Conservation (phyloP, 2,329 filamentous ascomycete genomes). For the Penicillium sp. region DNA sequence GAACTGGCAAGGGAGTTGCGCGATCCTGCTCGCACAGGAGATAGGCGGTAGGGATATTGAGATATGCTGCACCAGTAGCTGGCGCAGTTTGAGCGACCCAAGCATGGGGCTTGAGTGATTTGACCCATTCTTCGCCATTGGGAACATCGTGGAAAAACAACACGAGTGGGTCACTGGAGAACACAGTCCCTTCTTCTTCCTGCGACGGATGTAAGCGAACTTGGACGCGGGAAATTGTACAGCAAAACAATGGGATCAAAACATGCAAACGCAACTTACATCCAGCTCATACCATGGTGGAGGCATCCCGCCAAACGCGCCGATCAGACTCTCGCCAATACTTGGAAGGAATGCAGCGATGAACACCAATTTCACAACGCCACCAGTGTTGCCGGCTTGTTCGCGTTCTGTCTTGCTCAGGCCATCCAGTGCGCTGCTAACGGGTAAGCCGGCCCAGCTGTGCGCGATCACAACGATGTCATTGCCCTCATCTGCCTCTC, state of each 20-base stretch:
- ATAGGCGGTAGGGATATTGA: slow-evolving; percentile 28
- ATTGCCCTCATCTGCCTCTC: slow-evolving; percentile 30
- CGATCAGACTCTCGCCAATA: slow-evolving; percentile 33
- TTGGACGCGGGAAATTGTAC: not conserved
- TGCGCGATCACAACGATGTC: slow-evolving; percentile 36
- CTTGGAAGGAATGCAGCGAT: slow-evolving; percentile 38
- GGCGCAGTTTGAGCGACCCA: slow-evolving; percentile 31
- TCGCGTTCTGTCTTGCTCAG: slow-evolving; percentile 33
- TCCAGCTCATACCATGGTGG: slow-evolving; percentile 33
- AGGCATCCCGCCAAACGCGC: slow-evolving; percentile 29
- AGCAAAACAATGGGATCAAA: not conserved
- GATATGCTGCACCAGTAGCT: slow-evolving; percentile 29
- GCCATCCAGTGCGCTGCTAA: slow-evolving; percentile 36
- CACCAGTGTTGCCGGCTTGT: slow-evolving; percentile 30
- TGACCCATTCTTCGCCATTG: slow-evolving; percentile 30
- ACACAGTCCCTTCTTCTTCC: slow-evolving; percentile 28
- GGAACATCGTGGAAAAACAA: slow-evolving; percentile 37
- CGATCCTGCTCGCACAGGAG: slow-evolving; percentile 34
- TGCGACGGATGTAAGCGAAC: slow-evolving; percentile 1
- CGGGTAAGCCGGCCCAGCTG: slow-evolving; percentile 41
- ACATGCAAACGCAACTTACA: slow-evolving; percentile 21
- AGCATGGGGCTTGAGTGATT: slow-evolving; percentile 32
- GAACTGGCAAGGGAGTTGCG: slow-evolving; percentile 31
- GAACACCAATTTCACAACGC: slow-evolving; percentile 37
- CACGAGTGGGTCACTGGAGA: slow-evolving; percentile 23